These are phyloP conservation scores for Septoria petroselini DNA, from an alignment of 2,329 filamentous ascomycete genomes.

Conservation along the genomic window DNA sequence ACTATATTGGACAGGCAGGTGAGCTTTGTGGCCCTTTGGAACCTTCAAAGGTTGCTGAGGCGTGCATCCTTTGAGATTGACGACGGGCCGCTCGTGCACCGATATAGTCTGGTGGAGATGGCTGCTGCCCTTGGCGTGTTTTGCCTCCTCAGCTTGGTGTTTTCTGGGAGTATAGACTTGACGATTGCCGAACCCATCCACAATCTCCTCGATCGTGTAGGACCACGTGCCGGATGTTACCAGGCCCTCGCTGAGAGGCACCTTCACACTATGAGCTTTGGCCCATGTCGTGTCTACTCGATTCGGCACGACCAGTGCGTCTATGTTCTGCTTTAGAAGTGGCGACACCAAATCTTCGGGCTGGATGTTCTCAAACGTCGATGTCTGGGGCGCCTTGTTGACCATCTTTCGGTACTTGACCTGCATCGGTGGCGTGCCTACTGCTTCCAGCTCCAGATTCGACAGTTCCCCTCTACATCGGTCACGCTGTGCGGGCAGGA, in stretches of 20 bases:
- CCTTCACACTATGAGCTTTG: conserved; percentile 66
- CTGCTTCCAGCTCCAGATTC: conserved; percentile 75
- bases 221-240: conserved; percentile 75
- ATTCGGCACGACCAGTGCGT: conserved; percentile 54
- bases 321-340: conserved; percentile 56
- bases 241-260: conserved; percentile 89
- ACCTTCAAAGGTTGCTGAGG: conserved; percentile 77
- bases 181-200: conserved; percentile 84
- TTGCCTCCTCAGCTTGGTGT: conserved; percentile 55
- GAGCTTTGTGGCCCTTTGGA: conserved; percentile 66
- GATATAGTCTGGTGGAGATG: conserved; percentile 71
- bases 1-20: conserved; percentile 69
- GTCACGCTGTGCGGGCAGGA: conserved; percentile 63
- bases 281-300: conserved; percentile 78
- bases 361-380: conserved; percentile 89
- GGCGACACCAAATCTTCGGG: conserved; percentile 82
- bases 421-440: conserved; percentile 85
- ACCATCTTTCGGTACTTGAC: conserved; percentile 88
- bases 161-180: conserved; percentile 71
- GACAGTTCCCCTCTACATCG: conserved; percentile 87
- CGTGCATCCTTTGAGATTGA: conserved; percentile 71
- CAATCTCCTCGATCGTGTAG: conserved; percentile 87
- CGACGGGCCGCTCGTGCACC: conserved; percentile 80
- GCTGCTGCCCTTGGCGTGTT: conserved; percentile 46
- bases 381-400: conserved; percentile 77